Percentiles rank a stretch among this genome's conserved stretches.
phyloP scores from a whole-genome alignment of 768 basidiomycete species.

The Suillus brevipes region DNA sequence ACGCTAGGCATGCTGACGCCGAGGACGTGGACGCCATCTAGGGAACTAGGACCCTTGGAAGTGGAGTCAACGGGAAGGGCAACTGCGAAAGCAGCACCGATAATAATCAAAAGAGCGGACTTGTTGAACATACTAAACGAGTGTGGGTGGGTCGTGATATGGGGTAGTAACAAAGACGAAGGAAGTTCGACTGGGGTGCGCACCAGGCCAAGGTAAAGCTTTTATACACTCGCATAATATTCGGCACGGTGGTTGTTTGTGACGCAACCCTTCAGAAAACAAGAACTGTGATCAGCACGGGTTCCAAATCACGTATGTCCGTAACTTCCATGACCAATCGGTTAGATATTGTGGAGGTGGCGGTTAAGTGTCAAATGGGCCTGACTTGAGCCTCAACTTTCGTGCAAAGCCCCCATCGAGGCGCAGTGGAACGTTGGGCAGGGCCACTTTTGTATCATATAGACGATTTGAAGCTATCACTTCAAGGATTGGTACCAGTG shows the following conservation, averaged over 20 bases:
- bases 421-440: background rate
- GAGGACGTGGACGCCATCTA: background rate
- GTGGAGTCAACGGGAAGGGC: background rate
- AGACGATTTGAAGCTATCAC: background rate
- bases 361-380: background rate
- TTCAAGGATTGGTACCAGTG: background rate
- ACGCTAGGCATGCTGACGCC: background rate
- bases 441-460: background rate
- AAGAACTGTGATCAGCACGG: background rate
- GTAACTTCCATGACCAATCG: background rate
- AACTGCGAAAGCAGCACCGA: constrained; percentile 4
- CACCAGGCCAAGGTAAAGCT: background rate
- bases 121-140: constrained; percentile 6
- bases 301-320: background rate
- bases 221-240: background rate
- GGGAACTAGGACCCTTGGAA: background rate
- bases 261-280: background rate
- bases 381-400: background rate
- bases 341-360: background rate
- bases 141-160: background rate
- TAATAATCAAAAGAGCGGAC: constrained; percentile 5
- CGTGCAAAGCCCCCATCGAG: background rate
- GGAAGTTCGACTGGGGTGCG: background rate
- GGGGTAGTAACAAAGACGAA: background rate
- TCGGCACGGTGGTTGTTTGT: background rate